phyloP scores from a whole-genome alignment of 2,329 filamentous ascomycete genomes.

The Sarocladium oryzae region DNA sequence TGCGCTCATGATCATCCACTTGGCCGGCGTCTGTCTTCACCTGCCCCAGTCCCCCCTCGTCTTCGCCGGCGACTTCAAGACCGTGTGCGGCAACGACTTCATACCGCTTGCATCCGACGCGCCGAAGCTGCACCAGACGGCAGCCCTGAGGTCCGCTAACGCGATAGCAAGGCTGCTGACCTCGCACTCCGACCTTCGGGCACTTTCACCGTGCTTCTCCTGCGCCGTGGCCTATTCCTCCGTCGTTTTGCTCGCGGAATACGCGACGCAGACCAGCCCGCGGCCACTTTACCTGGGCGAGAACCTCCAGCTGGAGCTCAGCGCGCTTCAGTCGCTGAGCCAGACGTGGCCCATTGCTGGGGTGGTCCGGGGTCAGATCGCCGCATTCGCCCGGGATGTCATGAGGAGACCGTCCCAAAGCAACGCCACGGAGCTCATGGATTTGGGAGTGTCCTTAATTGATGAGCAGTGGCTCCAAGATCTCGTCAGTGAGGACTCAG shows the following conservation, averaged over 20 bases:
- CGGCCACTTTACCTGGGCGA: conserved; percentile 9
- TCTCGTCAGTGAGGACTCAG: background rate
- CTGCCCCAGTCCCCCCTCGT: conserved; percentile 9
- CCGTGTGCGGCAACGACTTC: conserved; percentile 10
- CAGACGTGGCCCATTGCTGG: conserved; percentile 10
- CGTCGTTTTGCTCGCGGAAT: conserved; percentile 10
- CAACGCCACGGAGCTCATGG: background rate
- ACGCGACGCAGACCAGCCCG: conserved; percentile 3
- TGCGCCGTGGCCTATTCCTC: conserved; percentile 10
- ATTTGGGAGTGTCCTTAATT: background rate
- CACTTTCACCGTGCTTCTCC: conserved; percentile 11
- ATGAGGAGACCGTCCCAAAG: background rate
- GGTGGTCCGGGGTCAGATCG: conserved; percentile 10
- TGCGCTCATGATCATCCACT: conserved; percentile 12
- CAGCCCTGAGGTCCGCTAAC: conserved; percentile 10
- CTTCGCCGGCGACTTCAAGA: conserved; percentile 8
- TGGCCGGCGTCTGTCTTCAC: conserved; percentile 9
- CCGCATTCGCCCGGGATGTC: conserved; percentile 7
- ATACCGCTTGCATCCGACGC: background rate
- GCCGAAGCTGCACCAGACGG: conserved; percentile 8
- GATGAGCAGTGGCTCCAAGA: conserved; percentile 9
- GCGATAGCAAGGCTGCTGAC: conserved; percentile 10
- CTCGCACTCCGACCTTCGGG: conserved; percentile 1
- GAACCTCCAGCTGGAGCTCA: conserved; percentile 11
- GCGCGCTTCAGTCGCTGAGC: conserved; percentile 8